Base-by-base conservation (phyloP, 2,329 filamentous ascomycete genomes). In the Teratosphaeriaceae sp. region DNA sequence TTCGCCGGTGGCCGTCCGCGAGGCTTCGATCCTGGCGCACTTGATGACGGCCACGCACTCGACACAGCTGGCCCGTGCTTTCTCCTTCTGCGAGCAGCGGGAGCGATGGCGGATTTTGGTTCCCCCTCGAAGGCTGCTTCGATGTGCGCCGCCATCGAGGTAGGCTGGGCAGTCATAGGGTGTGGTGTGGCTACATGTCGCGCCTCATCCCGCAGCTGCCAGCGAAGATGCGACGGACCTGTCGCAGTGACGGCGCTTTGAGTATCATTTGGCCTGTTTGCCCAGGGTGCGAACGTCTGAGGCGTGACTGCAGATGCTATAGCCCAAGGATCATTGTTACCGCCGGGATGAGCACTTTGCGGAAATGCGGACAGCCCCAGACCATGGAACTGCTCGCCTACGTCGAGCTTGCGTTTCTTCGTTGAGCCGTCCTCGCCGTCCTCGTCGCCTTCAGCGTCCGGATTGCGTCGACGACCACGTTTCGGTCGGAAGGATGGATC, bases 21-120 rank as follows among this genome's bases (percentile, higher is more conserved):
- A 12, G 84, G 73, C 61, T 89, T 94, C 2, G 83, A 82, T 3
- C 74, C 78, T 1, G 77, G 79, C 72, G 29, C 74, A 71, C 13
- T 77, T 77, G 45, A 75, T 78, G 49, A 79, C 79, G 43, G 80
- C 89, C 89, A 96, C 1, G 89, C 89, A 8, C 88, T 95, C 1
- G 88, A 95, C 0, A 95, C 87, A 5, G 86, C 88, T 0, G 88
- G 85, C 0, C 88, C 88, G 60, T 94, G 85, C 3, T 86, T 78
- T 43, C 82, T 73, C 42, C 76, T 64, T 49, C 73, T 81, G 26
- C 64, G 63, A 11, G 65, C 58, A 1, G n/a, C n/a, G n/a, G 83
- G 80, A 3, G 82, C 85, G n/a, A 85, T 71, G 3, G 85, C 85
- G 1, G 87, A 88, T 38, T 75, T 80, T 8, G 85, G 84, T 49